Conservation (phyloP, 1,139 yeast genomes). For the Geotrichum aggregatum region DNA sequence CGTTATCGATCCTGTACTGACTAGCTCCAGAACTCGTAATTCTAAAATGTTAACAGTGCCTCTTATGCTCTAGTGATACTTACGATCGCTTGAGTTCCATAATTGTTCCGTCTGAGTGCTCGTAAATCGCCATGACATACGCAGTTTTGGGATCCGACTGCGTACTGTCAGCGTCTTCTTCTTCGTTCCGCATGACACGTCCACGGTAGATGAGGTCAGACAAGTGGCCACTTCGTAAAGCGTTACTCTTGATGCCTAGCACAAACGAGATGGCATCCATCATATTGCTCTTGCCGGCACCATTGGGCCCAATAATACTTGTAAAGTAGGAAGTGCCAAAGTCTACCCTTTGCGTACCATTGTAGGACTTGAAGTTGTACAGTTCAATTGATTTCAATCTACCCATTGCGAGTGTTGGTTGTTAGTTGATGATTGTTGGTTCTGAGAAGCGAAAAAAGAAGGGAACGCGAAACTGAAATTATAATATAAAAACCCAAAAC, state of each 20-base stretch:
- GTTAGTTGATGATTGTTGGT: not conserved
- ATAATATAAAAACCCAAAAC: not conserved
- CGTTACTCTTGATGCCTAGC: slow-evolving; percentile 74
- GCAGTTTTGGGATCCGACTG: slow-evolving; percentile 56
- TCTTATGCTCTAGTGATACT: slow-evolving; percentile 14
- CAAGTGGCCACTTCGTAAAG: slow-evolving; percentile 69
- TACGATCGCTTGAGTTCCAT: slow-evolving; percentile 32
- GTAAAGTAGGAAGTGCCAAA: slow-evolving; percentile 82
- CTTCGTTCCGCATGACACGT: slow-evolving; percentile 38
- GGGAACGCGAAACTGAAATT: slow-evolving; percentile 4
- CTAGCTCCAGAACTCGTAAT: slow-evolving; percentile 49
- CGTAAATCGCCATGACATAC: slow-evolving; percentile 76
- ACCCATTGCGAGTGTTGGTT: slow-evolving; percentile 28
- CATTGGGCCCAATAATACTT: slow-evolving; percentile 95
- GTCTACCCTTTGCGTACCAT: slow-evolving; percentile 70
- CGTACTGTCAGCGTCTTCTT: slow-evolving; percentile 31
- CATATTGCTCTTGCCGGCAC: slow-evolving; percentile 95
- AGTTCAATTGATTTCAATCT: slow-evolving; percentile 41
- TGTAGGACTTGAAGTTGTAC: slow-evolving; percentile 84
- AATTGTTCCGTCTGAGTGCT: slow-evolving; percentile 48
- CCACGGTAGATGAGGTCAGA: slow-evolving; percentile 82
- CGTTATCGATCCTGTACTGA: slow-evolving; percentile 64
- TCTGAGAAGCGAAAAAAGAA: not conserved
- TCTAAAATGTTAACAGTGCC: not conserved
- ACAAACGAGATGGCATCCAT: slow-evolving; percentile 98